phyloP scores from a whole-genome alignment of 2,329 filamentous ascomycete genomes.

The Pezicula rhizophila region DNA sequence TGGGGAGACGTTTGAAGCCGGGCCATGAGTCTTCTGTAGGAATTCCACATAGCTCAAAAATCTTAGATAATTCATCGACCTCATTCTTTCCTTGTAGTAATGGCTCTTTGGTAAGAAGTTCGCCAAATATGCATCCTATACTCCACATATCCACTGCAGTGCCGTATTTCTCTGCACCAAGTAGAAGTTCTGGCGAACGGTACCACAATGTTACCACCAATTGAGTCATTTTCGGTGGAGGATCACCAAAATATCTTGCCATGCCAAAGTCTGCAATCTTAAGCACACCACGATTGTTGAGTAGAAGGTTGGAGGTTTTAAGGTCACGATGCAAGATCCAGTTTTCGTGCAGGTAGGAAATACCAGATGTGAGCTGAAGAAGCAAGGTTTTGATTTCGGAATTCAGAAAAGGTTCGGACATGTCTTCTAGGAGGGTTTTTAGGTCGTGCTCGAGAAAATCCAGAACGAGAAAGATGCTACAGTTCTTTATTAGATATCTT shows the following conservation, averaged over 20 bases:
- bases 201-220: conserved; percentile 98
- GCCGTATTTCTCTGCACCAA: conserved; percentile 72
- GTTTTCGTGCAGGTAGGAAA: conserved; percentile 78
- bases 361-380: conserved; percentile 71
- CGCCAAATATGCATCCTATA: conserved; percentile 90
- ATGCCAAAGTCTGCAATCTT: conserved; percentile 98
- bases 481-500: conserved; percentile 21
- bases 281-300: conserved; percentile 90
- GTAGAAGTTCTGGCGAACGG: conserved; percentile 80
- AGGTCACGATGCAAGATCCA: conserved; percentile 93
- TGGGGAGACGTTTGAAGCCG: conserved; percentile 77
- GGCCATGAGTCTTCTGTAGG: conserved; percentile 83
- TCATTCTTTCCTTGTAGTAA: conserved; percentile 86
- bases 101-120: conserved; percentile 77
- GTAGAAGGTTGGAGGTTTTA: conserved; percentile 87
- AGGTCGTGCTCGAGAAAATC: conserved; percentile 97
- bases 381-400: conserved; percentile 91
- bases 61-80: conserved; percentile 79
- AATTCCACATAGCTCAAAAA: conserved; percentile 84
- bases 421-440: conserved; percentile 85
- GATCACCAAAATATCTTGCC: conserved; percentile 82
- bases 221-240: conserved; percentile 73
- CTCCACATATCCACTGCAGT: conserved; percentile 89
- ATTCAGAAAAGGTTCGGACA: conserved; percentile 87
- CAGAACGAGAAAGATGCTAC: conserved; percentile 86